A percentile compares a stretch with the other conserved stretches of the same genome.
These are phyloP conservation scores for Suillus cothurnatus DNA, from an alignment of 768 basidiomycete genomes.

Conservation along the genomic window DNA sequence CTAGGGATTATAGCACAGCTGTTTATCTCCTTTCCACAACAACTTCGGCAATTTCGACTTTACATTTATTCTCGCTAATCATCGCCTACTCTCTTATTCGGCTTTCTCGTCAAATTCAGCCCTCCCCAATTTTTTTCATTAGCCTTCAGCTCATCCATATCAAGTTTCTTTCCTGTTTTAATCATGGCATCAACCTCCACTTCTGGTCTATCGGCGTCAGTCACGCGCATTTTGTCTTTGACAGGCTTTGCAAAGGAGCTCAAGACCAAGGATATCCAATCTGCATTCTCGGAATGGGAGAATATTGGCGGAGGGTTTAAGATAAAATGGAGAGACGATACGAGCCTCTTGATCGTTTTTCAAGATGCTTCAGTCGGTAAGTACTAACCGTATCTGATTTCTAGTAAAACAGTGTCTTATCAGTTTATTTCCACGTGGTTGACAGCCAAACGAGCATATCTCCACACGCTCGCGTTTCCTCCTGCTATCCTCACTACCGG, in stretches of 20 bases:
- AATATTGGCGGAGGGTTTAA: conserved; percentile 88
- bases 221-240: conserved; percentile 92
- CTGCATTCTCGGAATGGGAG: conserved; percentile 90
- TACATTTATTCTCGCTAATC: conserved; percentile 16
- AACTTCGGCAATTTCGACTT: conserved; percentile 27
- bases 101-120: conserved; percentile 20
- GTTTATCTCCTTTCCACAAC: background rate
- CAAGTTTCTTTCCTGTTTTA: conserved; percentile 1
- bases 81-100: conserved; percentile 15
- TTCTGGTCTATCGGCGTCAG: conserved; percentile 87
- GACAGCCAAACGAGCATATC: conserved; percentile 93
- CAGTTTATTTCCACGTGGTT: conserved; percentile 6
- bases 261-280: conserved; percentile 96
- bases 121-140: conserved; percentile 8
- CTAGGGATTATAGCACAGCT: conserved; percentile 15
- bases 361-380: conserved; percentile 86
- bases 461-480: conserved; percentile 83
- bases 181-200: conserved; percentile 67
- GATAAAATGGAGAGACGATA: conserved; percentile 99
- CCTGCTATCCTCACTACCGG: conserved; percentile 65
- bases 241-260: conserved; percentile 94
- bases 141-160: conserved; percentile 2
- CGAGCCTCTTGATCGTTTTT: conserved; percentile 93
- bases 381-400: conserved; percentile 36
- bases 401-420: conserved; percentile 8